Percentiles rank a stretch among this genome's conserved stretches.
Evolutionary conservation across 108 stramenopile species (phyloP).

Genomic region (Skeletonema grethae): DNA sequence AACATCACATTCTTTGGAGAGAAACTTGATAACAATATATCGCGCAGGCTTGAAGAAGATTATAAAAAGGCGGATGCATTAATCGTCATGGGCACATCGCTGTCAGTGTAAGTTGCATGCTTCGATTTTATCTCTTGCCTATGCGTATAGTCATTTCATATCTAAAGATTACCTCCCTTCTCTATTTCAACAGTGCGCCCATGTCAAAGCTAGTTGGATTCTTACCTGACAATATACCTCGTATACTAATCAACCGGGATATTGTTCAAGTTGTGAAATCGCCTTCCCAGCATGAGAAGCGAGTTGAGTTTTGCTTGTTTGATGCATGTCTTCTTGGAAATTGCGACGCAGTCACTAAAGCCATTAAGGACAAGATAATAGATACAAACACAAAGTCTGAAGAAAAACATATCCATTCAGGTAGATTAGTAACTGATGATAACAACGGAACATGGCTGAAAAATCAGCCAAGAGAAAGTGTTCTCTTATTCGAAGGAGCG

Average conservation of each 20-base stretch:
- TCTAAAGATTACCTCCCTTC: neutral
- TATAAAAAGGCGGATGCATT: constrained; percentile 78
- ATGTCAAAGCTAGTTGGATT: constrained; percentile 81
- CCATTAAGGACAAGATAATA: constrained; percentile 52
- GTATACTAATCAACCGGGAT: constrained; percentile 85
- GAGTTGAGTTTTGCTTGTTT: constrained; percentile 57
- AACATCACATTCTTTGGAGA: constrained; percentile 89
- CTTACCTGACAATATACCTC: constrained; percentile 64
- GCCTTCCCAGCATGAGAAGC: constrained; percentile 25
- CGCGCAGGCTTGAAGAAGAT: constrained; percentile 65
- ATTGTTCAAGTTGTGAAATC: constrained; percentile 58
- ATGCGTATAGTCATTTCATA: neutral
- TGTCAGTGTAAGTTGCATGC: constrained; percentile 67
- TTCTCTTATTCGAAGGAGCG: constrained; percentile 82
- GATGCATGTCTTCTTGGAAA: constrained; percentile 83
- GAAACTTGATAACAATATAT: constrained; percentile 60
- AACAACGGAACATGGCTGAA: constrained; percentile 17
- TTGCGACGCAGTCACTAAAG: constrained; percentile 82
- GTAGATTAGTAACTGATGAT: neutral
- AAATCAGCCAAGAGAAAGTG: constrained; percentile 65
- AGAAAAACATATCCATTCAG: neutral
- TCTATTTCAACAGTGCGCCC: constrained; percentile 57
- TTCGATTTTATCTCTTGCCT: neutral
- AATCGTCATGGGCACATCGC: constrained; percentile 87
- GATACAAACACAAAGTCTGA: neutral